Percentiles rank a stretch among this genome's conserved stretches.
Conservation (phyloP, 164 flowering plant genomes). For the Vitis rotundifolia region DNA sequence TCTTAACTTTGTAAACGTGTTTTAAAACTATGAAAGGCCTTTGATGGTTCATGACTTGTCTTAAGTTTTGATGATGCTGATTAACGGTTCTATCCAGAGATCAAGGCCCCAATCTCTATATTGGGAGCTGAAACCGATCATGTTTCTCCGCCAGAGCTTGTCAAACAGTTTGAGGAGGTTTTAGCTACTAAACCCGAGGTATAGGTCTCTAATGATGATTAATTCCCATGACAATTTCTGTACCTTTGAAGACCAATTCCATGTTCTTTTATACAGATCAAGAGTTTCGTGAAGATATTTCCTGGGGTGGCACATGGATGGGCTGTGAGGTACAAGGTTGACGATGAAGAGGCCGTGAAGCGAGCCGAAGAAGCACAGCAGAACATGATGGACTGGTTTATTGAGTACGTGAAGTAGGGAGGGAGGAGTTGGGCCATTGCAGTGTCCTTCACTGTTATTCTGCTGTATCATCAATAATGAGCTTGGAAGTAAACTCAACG, state of each 20-base stretch:
- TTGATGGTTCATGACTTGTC: no score
- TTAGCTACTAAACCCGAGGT: slow-evolving; percentile 15
- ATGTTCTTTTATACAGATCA: slow-evolving; percentile 14
- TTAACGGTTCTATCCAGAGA: not conserved
- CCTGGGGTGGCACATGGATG: slow-evolving; percentile 40
- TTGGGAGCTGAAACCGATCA: slow-evolving; percentile 23
- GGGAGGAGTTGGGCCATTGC: no score
- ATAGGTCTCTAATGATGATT: not conserved
- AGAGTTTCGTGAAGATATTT: slow-evolving; percentile 36
- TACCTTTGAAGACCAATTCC: not conserved
- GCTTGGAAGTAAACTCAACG: no score
- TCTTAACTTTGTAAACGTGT: no score
- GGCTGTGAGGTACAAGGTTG: slow-evolving; percentile 33
- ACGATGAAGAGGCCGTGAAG: slow-evolving; percentile 31
- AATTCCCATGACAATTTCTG: not conserved
- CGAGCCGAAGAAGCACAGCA: slow-evolving; percentile 39
- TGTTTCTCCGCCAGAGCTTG: slow-evolving; percentile 17
- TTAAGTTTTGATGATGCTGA: no score
- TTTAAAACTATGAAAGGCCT: no score
- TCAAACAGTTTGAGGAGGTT: slow-evolving; percentile 19
- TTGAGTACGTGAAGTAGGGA: slow-evolving; percentile 14
- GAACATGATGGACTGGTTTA: slow-evolving; percentile 34
- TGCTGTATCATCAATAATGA: no score
- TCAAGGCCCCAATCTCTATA: slow-evolving; percentile 18
- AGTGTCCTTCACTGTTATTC: no score